Conservation (phyloP, 2,329 filamentous ascomycete species). For the Neonectria punicea region DNA sequence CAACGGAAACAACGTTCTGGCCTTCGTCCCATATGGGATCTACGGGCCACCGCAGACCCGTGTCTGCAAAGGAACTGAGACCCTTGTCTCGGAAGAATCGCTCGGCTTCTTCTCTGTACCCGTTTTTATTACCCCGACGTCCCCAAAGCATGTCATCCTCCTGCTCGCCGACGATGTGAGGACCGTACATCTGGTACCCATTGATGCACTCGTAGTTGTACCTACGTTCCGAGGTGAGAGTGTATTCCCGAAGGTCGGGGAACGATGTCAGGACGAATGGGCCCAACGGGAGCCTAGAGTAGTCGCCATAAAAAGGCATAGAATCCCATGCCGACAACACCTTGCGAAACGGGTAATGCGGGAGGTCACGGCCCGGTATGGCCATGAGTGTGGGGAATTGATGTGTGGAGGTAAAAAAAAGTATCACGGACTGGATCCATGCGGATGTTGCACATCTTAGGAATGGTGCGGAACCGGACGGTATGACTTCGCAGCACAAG, state of each 20-base stretch:
- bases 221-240: background rate
- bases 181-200: background rate
- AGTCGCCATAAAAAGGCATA: too few relatives aligned
- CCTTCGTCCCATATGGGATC: too few relatives aligned
- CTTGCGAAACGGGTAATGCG: background rate
- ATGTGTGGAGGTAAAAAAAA: background rate
- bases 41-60: background rate
- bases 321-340: background rate
- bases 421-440: background rate
- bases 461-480: background rate
- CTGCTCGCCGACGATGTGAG: background rate
- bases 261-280: background rate
- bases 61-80: background rate
- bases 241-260: background rate
- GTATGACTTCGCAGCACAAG: background rate
- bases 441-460: background rate
- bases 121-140: background rate
- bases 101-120: background rate
- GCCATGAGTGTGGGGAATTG: background rate
- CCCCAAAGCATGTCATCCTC: background rate
- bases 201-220: background rate
- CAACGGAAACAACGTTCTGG: too few relatives aligned
- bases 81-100: background rate
- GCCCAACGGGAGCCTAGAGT: background rate
- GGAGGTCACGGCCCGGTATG: background rate